Percentiles rank a stretch among this genome's conserved stretches.
Conservation (phyloP, 208 protist genomes). For the Angomonas deanei region DNA sequence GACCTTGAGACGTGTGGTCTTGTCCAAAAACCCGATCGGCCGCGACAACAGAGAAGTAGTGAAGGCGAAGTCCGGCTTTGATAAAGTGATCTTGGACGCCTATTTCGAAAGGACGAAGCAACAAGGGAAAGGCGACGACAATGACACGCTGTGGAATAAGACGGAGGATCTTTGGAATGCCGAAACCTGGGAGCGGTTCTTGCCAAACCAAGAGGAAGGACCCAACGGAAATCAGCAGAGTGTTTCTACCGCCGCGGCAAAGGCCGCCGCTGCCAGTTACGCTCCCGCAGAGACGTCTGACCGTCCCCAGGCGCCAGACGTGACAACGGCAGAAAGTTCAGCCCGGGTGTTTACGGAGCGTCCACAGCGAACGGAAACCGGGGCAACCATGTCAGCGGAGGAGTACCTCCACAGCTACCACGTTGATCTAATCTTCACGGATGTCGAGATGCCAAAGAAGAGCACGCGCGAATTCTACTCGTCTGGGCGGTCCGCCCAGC, state of each 20-base stretch:
- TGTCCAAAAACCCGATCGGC: constrained; percentile 53
- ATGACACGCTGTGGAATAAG: not conserved
- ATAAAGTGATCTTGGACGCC: constrained; percentile 50
- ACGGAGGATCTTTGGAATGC: constrained; percentile 8
- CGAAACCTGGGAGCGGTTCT: constrained; percentile 18
- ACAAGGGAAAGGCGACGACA: not conserved
- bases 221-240: not conserved
- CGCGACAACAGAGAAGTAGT: constrained; percentile 15
- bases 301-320: no score
- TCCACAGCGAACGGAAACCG: not conserved
- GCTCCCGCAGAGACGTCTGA: no score
- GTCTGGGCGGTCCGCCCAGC: constrained; percentile 21
- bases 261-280: constrained; percentile 1
- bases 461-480: constrained; percentile 58
- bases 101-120: constrained; percentile 31
- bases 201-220: not conserved
- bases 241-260: constrained; percentile 9
- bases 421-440: constrained; percentile 51
- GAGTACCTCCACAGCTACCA: constrained; percentile 23
- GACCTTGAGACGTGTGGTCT: constrained; percentile 57
- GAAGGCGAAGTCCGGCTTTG: constrained; percentile 29
- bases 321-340: no score
- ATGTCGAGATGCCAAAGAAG: constrained; percentile 56
- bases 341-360: no score
- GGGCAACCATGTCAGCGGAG: constrained; percentile 10